Evolutionary conservation across 2,329 filamentous ascomycete genomes (phyloP).

Genomic region (Beauveria scarabaeidicola): DNA sequence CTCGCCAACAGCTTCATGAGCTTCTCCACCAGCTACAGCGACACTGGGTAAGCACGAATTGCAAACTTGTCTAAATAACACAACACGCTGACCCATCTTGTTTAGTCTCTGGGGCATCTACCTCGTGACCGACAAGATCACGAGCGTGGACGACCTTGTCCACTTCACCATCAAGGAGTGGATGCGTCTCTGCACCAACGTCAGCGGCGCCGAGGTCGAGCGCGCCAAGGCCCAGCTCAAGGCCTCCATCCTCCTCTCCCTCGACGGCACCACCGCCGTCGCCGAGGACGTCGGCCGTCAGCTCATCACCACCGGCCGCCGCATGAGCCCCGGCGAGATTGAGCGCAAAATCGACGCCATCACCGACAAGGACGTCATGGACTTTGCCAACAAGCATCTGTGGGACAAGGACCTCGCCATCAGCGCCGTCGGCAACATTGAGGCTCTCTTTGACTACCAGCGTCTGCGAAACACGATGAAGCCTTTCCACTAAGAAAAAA

Average conservation of each 20-base stretch:
- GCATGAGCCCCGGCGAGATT: slow-evolving; percentile 86
- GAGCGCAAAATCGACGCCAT: slow-evolving; percentile 84
- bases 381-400: slow-evolving; percentile 86
- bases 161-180: slow-evolving; percentile 98
- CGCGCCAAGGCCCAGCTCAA: slow-evolving; percentile 99
- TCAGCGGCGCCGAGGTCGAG: slow-evolving; percentile 86
- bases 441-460: slow-evolving; percentile 74
- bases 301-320: slow-evolving; percentile 92
- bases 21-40: slow-evolving; percentile 99
- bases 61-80: background rate
- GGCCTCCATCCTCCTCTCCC: slow-evolving; percentile 91
- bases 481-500: slow-evolving; percentile 41
- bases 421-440: slow-evolving; percentile 85
- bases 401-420: slow-evolving; percentile 97
- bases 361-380: slow-evolving; percentile 94
- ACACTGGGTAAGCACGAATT: slow-evolving; percentile 69
- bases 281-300: slow-evolving; percentile 98
- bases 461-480: slow-evolving; percentile 78
- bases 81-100: slow-evolving; percentile 16
- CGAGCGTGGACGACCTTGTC: slow-evolving; percentile 84
- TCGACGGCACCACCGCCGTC: slow-evolving; percentile 93
- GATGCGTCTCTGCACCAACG: slow-evolving; percentile 86
- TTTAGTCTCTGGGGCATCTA: slow-evolving; percentile 98
- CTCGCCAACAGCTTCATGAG: slow-evolving; percentile 99
- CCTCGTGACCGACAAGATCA: slow-evolving; percentile 84